Base-by-base conservation (phyloP, 345 rosid genomes). In the Hibiscus syriacus region DNA sequence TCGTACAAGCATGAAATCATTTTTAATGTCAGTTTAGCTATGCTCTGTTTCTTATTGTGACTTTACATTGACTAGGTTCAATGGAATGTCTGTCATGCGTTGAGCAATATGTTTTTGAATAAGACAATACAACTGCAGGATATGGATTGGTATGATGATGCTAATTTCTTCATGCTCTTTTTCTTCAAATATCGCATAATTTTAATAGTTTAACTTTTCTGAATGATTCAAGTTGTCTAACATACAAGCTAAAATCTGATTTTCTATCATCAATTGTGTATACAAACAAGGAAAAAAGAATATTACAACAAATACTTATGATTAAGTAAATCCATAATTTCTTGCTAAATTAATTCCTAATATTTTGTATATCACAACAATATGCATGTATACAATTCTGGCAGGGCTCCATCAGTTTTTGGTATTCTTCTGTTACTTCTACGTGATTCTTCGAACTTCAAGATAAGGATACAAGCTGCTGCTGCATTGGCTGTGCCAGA, bases 391-490 rank as follows among this genome's bases (percentile, higher is more conserved):
- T 30, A 16, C 3, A 36, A 39, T 69, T 75, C 66, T 80, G 74
- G 72, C 83, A 90, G 99, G 99, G 89, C 92, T 73, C 87, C 99
- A 64, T 87, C 92, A 57, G 84, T 89, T 77, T 94, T 94, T 73
- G 84, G 97, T 72, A 76, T 87, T 70, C 90, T 91, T 54, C 80
- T 91, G 52, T 76, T 89, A 65, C 81, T 94, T 16, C 83, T 89
- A 53, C 96, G 96, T 55, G 95, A 89, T 80, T 89, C 99, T 72
- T 86, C 95, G 36, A 94, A 94, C 73, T 91, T 84, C 73, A 91
- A 94, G 84, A 89, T 94, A 77, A 84, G 91, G 81, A 94, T 94
- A 81, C 97, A 91, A 83, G 99, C 96, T 69, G 97, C 95, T 68
- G 85, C 97, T 69, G 99, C 99, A 32, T 83, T 93, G 73, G 87